Base-by-base conservation (phyloP, 768 basidiomycete species). In the Crucibulum laeve region DNA sequence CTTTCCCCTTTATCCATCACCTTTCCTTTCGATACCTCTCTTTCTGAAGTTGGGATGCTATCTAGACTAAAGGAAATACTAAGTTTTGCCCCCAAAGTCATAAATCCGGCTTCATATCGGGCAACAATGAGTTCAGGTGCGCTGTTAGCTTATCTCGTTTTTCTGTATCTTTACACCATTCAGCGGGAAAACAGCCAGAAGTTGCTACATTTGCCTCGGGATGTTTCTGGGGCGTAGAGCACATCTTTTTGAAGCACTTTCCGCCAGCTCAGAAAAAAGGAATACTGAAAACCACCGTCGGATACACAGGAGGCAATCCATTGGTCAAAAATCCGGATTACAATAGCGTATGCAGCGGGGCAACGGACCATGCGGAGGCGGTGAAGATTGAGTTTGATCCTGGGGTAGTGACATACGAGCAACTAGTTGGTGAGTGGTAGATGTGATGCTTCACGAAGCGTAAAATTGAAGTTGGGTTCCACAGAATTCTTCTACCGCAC, bases 361-460 rank as follows among this genome's bases (percentile, higher is more conserved):
- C 65, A 18, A 97, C 95, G 3, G 77, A 82, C 37, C 92, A 96
- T 60, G 95, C 95, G 1, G 95, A 97, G 62, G 83, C 91, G 4
- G 62, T 92, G 48, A 79, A 75, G 60, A 83, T 98, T 46, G 85
- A 88, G 59, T 97, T 91, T 52, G 90, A 94, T 62, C 87, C 88
- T 0, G 65, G 62, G 13, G 65, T 84, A 28, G 80, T 97, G 21
- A 71, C 72, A 11, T 98, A 95, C 53, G 89, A 69, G 5, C 84
- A 95, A 59, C 80, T 97, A 25, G 90, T 94, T 25, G 88, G 88
- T 84, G 59, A 51, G 87, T 76, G n/a, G n/a, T n/a, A n/a, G n/a
- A n/a, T n/a, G n/a, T n/a, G n/a, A n/a, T n/a, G n/a, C n/a, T n/a
- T n/a, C n/a, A n/a, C n/a, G n/a, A n/a, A n/a, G n/a, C n/a, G n/a